These are phyloP conservation scores for Suillus americanus DNA, from an alignment of 768 basidiomycete genomes.

Conservation along the genomic window DNA sequence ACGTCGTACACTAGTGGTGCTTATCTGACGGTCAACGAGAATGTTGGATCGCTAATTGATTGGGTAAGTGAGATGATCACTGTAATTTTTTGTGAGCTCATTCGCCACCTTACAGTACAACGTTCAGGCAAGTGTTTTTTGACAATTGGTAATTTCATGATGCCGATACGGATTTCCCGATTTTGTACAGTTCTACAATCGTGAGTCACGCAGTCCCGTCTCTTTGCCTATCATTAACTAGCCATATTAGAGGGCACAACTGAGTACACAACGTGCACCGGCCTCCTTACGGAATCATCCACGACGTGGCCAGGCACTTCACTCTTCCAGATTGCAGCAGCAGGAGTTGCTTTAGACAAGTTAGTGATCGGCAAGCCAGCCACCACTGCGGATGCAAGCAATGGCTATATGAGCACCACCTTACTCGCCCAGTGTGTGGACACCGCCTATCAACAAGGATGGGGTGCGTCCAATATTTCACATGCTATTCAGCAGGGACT, in stretches of 20 bases:
- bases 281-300: conserved; percentile 40
- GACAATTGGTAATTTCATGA: neutral
- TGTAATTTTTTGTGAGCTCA: neutral
- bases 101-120: conserved; percentile 12
- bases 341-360: conserved; percentile 59
- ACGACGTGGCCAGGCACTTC: conserved; percentile 41
- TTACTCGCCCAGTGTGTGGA: conserved; percentile 59
- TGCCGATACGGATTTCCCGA: neutral
- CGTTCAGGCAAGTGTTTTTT: conserved; percentile 10
- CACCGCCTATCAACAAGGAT: conserved; percentile 59
- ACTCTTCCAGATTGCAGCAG: conserved; percentile 48
- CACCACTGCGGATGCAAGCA: conserved; percentile 46
- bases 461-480: conserved; percentile 48
- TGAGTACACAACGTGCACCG: conserved; percentile 39
- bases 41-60: conserved; percentile 44
- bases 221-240: neutral
- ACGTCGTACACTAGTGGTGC: conserved; percentile 35
- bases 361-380: conserved; percentile 78
- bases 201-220: conserved; percentile 14
- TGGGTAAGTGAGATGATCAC: conserved; percentile 30
- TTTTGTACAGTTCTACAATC: conserved; percentile 42
- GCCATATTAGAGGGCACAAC: conserved; percentile 30
- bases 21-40: conserved; percentile 38
- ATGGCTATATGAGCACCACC: conserved; percentile 54
- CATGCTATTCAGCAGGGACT: neutral